Evolutionary conservation across 2,329 filamentous ascomycete species (phyloP).

Genomic region (Pezicula carpinea): DNA sequence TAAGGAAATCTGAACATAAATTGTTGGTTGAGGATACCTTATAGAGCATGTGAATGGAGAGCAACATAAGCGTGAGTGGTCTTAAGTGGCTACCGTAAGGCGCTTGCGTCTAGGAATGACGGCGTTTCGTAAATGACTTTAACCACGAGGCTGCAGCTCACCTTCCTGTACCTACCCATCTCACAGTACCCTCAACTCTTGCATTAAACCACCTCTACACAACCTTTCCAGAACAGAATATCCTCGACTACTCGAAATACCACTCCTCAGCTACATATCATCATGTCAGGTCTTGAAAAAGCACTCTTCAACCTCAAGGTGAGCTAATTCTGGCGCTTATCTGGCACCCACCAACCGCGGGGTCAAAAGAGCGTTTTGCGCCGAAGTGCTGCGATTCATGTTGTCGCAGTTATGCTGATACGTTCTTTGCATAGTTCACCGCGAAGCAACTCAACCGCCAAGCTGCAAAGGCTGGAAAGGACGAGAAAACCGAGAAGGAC

Average conservation of each 20-base stretch:
- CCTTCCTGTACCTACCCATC: no score
- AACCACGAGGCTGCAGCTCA: no score
- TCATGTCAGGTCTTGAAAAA: constrained; percentile 58
- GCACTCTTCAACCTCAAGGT: constrained; percentile 60
- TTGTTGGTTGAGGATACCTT: constrained; percentile 5
- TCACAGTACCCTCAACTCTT: no score
- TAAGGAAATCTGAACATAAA: no score
- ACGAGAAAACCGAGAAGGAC: constrained; percentile 55
- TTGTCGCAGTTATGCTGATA: constrained; percentile 8
- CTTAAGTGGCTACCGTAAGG: constrained; percentile 1
- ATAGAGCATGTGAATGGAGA: not conserved
- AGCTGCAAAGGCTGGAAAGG: constrained; percentile 56
- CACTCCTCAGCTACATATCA: constrained; percentile 4
- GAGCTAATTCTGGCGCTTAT: constrained; percentile 13
- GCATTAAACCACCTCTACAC: not conserved
- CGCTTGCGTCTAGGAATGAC: no score
- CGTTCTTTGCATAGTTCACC: constrained; percentile 44
- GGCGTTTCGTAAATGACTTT: no score
- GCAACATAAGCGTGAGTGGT: constrained; percentile 1
- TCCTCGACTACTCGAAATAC: not conserved
- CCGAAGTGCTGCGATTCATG: not conserved
- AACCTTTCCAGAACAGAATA: not conserved
- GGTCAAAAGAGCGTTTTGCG: not conserved
- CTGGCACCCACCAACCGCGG: constrained; percentile 2
- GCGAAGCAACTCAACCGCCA: constrained; percentile 59